phyloP scores from a whole-genome alignment of 768 basidiomycete genomes.

The Tremella yokohamensis region DNA sequence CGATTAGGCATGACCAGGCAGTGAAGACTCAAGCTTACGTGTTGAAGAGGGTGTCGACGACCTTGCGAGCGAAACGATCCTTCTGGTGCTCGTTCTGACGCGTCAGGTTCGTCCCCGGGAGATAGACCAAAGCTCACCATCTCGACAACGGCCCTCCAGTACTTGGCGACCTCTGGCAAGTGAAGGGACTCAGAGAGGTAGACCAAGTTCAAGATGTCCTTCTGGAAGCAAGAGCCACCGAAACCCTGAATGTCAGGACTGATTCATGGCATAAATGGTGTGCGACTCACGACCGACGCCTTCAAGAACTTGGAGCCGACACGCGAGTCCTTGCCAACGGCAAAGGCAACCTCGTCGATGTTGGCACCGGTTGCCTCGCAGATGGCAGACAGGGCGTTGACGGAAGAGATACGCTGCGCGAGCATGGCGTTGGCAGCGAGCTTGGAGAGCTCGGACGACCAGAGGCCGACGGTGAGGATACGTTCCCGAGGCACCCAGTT shows the following conservation, averaged over 20 bases:
- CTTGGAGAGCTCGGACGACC: constrained; percentile 98
- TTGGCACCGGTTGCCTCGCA: constrained; percentile 98
- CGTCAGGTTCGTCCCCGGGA: constrained; percentile 4
- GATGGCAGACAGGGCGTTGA: constrained; percentile 97
- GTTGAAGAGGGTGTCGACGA: constrained; percentile 97
- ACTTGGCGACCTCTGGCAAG: constrained; percentile 92
- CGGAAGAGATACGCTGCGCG: constrained; percentile 94
- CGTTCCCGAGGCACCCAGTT: constrained; percentile 87
- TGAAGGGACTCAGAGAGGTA: constrained; percentile 93
- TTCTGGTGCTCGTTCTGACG: constrained; percentile 88
- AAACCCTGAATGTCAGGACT: constrained; percentile 61
- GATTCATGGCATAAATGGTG: background rate
- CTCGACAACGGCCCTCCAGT: constrained; percentile 88
- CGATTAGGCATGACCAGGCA: constrained; percentile 33
- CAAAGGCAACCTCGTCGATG: constrained; percentile 94
- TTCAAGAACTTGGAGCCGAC: constrained; percentile 94
- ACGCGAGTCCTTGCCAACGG: constrained; percentile 87
- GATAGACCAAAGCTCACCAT: constrained; percentile 55
- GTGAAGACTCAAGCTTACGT: constrained; percentile 66
- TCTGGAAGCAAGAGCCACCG: constrained; percentile 98
- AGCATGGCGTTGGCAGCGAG: constrained; percentile 99
- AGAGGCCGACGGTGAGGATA: constrained; percentile 90
- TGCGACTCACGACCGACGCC: constrained; percentile 48
- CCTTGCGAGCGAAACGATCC: constrained; percentile 86
- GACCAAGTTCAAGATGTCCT: constrained; percentile 97